phyloP scores from a whole-genome alignment of 352 stramenopile genomes.

The Nothophytophthora sp. region DNA sequence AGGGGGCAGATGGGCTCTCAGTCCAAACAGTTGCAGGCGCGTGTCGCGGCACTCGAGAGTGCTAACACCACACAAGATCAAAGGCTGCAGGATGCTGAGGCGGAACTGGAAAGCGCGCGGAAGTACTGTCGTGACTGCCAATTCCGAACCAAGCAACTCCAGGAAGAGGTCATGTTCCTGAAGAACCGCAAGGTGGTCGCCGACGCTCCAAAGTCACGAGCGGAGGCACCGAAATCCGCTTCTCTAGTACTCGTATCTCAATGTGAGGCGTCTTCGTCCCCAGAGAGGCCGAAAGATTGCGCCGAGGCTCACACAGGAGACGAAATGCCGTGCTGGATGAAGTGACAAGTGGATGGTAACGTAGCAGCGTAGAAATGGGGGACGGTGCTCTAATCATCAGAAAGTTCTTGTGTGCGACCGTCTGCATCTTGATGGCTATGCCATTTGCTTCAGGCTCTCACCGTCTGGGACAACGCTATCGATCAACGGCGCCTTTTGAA shows the following conservation, averaged over 20 bases:
- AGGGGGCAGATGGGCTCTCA: constrained; percentile 40
- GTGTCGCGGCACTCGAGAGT: constrained; percentile 39
- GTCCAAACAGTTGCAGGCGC: constrained; percentile 49
- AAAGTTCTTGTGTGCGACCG: constrained; percentile 4
- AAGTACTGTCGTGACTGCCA: constrained; percentile 56
- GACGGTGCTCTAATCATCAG: no score
- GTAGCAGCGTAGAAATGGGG: constrained; percentile 1
- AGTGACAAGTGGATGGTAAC: constrained; percentile 17
- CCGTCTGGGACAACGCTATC: not conserved
- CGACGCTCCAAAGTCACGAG: not conserved
- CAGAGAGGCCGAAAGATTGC: no score
- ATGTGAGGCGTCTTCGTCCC: no score
- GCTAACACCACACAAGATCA: constrained; percentile 25
- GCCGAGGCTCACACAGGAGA: no score
- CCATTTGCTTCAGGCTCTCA: constrained; percentile 11
- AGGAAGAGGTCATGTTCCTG: constrained; percentile 67
- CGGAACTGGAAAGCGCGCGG: constrained; percentile 49
- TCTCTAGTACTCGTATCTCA: no score
- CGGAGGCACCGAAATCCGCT: not conserved
- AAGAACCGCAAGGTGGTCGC: constrained; percentile 43
- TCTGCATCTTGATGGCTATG: constrained; percentile 7
- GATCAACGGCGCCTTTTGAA: no score
- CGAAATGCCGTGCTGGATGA: constrained; percentile 45
- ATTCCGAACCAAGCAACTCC: constrained; percentile 69
- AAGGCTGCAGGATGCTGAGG: constrained; percentile 37